Conservation (phyloP, 2,329 filamentous ascomycete species). For the Aspergillus pseudotamarii region DNA sequence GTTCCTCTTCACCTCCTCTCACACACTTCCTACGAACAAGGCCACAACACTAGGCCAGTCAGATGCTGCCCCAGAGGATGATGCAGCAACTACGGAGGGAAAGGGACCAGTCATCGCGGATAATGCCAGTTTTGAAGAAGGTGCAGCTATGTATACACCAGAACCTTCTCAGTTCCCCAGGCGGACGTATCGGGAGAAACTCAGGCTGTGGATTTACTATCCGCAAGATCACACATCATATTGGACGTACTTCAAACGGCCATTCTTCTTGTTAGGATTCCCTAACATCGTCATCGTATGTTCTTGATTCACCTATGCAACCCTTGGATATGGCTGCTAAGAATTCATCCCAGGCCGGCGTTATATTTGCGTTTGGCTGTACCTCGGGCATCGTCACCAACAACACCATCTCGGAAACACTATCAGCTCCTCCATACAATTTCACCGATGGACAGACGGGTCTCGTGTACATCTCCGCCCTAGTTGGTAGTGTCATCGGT, state of each 20-base stretch:
- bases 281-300: no score
- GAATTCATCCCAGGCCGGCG: no score
- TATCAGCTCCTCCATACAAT: neutral
- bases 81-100: no score
- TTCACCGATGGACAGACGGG: neutral
- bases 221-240: conserved; percentile 5
- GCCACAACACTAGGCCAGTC: no score
- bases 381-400: conserved; percentile 6
- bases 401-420: conserved; percentile 4
- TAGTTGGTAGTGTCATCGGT: no score
- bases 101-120: no score
- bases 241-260: conserved; percentile 5
- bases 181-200: neutral
- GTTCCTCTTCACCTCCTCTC: neutral
- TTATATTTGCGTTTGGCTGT: neutral
- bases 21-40: no score
- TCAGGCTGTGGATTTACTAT: conserved; percentile 3
- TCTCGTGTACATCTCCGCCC: neutral
- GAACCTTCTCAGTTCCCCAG: neutral
- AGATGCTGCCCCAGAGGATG: no score
- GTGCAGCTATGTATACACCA: no score
- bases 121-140: no score
- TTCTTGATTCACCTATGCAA: no score
- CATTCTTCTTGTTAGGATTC: neutral
- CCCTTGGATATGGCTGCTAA: no score